Evolutionary conservation across 305 asterid species (phyloP).

Genomic region (Fraxinus platypoda): DNA sequence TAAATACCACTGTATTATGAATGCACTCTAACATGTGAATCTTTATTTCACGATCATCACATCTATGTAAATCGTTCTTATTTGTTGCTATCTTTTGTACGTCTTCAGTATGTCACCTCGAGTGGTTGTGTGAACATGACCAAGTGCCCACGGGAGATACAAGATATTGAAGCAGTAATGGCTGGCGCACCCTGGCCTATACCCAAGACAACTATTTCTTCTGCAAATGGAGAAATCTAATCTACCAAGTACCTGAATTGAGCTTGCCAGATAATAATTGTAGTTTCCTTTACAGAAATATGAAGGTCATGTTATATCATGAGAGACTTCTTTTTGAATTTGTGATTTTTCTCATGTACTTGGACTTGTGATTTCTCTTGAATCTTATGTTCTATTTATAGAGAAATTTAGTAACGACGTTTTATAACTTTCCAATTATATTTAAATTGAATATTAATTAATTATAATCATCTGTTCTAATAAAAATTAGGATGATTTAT

Average conservation of each 20-base stretch:
- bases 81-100: constrained; percentile 13
- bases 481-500: too few species aligned
- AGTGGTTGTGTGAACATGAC: constrained; percentile 86
- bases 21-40: neutral
- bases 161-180: constrained; percentile 91
- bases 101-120: constrained; percentile 55
- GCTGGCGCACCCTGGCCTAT: constrained; percentile 62
- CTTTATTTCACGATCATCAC: neutral
- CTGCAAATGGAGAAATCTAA: constrained; percentile 30
- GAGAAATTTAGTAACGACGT: neutral
- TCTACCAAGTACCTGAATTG: neutral
- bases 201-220: constrained; percentile 24
- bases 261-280: constrained; percentile 2
- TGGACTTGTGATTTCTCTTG: neutral
- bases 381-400: too few species aligned
- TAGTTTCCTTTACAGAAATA: neutral
- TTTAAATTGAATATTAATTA: too few species aligned
- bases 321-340: neutral
- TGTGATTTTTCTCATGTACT: neutral
- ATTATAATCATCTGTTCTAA: too few species aligned
- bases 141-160: constrained; percentile 73
- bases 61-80: neutral
- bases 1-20: neutral
- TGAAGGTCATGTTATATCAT: neutral
- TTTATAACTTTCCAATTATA: neutral